phyloP scores from a whole-genome alignment of 208 protist species.

The Angomonas deanei region DNA sequence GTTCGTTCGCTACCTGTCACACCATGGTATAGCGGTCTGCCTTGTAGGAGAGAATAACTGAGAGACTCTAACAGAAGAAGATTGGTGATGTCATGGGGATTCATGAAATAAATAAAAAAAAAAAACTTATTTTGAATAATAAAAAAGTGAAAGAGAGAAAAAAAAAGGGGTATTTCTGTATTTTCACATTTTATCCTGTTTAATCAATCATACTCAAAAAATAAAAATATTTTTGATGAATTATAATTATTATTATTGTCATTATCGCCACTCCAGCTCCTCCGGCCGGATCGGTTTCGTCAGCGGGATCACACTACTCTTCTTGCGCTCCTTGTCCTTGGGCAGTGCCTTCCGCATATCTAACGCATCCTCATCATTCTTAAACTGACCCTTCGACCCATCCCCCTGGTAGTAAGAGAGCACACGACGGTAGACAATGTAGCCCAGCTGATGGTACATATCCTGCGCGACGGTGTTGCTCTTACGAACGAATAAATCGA shows the following conservation, averaged over 20 bases:
- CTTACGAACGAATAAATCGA: slow-evolving; percentile 98
- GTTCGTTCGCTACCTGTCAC: no score
- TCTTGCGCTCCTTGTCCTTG: slow-evolving; percentile 75
- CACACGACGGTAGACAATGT: slow-evolving; percentile 95
- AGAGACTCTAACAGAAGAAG: no score
- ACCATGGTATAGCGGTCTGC: no score
- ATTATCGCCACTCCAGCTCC: slow-evolving; percentile 82
- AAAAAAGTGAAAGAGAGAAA: no score
- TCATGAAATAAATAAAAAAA: no score
- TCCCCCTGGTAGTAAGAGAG: slow-evolving; percentile 80
- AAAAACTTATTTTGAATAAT: no score
- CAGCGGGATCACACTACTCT: slow-evolving; percentile 75
- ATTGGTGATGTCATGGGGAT: no score
- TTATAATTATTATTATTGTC: not conserved
- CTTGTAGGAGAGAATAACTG: no score
- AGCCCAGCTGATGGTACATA: slow-evolving; percentile 98
- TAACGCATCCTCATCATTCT: slow-evolving; percentile 80
- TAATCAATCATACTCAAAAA: no score
- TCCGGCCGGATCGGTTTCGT: slow-evolving; percentile 64
- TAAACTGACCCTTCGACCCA: slow-evolving; percentile 46
- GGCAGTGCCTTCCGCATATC: slow-evolving; percentile 98
- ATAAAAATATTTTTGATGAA: no score
- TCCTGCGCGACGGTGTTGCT: slow-evolving; percentile 96
- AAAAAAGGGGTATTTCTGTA: no score
- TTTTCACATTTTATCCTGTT: no score